Evolutionary conservation across 1,284 basidiomycete genomes (phyloP).

Genomic region (Porodaedalea pini): DNA sequence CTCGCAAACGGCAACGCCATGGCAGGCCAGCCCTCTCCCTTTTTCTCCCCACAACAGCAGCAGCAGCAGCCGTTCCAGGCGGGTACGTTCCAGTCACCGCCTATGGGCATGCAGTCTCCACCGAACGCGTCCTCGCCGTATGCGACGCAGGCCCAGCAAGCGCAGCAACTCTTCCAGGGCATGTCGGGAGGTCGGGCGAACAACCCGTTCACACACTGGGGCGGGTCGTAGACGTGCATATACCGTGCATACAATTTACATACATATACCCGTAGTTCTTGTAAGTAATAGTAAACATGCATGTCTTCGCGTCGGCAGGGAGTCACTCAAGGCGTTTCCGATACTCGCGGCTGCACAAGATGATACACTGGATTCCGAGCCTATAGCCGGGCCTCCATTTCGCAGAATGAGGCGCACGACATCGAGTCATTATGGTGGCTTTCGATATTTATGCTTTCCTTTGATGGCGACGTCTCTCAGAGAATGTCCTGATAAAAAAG

Average conservation of each 20-base stretch:
- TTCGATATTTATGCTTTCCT: too few species aligned
- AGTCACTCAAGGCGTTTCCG: too few species aligned
- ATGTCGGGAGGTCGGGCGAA: conserved; percentile 13
- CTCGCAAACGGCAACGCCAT: conserved; percentile 6
- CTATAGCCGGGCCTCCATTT: too few species aligned
- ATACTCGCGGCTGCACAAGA: too few species aligned
- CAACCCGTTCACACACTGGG: conserved; percentile 13
- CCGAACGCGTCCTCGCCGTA: conserved; percentile 1
- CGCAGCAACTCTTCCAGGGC: conserved; percentile 18
- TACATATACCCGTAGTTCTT: neutral
- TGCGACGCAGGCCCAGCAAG: conserved; percentile 16
- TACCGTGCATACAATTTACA: neutral
- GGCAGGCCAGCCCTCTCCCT: neutral
- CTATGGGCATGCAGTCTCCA: neutral
- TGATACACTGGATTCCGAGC: too few species aligned
- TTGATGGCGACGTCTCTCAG: too few species aligned
- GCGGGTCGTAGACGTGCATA: neutral
- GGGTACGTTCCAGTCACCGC: neutral
- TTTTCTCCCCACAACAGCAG: conserved; percentile 21
- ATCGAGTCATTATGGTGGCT: too few species aligned
- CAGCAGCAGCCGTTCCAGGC: conserved; percentile 17
- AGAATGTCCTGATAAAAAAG: too few species aligned
- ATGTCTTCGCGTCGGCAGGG: too few species aligned
- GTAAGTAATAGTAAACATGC: too few species aligned
- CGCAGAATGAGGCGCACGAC: too few species aligned